Conservation (phyloP, 768 basidiomycete genomes). For the Trichaptum fuscoviolaceum region DNA sequence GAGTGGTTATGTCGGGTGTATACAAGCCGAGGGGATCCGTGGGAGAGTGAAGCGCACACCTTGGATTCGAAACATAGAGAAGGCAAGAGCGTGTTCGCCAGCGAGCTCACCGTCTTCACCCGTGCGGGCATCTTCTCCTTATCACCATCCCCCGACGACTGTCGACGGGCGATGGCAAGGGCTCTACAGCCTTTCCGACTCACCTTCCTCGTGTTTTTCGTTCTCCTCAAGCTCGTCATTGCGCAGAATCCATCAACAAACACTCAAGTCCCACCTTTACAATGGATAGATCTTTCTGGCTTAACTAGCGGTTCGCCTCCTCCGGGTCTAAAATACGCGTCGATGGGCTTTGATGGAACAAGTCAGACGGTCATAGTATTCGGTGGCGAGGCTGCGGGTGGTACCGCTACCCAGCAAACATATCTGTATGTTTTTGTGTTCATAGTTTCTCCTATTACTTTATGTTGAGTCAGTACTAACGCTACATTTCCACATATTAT, state of each 20-base stretch:
- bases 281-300: conserved; percentile 69
- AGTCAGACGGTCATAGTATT: conserved; percentile 64
- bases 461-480: conserved; percentile 6
- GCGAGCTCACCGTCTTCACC: conserved; percentile 1
- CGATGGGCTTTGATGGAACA: conserved; percentile 50
- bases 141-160: conserved; percentile 4
- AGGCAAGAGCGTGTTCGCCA: not conserved
- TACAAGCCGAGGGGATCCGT: not conserved
- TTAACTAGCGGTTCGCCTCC: conserved; percentile 57
- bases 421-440: conserved; percentile 47
- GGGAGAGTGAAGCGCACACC: not conserved
- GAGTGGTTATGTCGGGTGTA: not conserved
- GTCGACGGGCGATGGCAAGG: conserved; percentile 13
- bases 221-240: conserved; percentile 20
- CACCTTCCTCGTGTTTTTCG: conserved; percentile 13
- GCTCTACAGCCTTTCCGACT: conserved; percentile 11
- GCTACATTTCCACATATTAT: conserved; percentile 9
- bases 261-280: conserved; percentile 56
- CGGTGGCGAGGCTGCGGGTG: conserved; percentile 67
- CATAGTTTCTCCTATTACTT: conserved; percentile 4
- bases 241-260: conserved; percentile 49
- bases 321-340: conserved; percentile 58
- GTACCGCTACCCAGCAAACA: conserved; percentile 57
- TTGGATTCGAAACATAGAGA: conserved; percentile 1
- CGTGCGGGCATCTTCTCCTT: not conserved